Base-by-base conservation (phyloP, 2,329 filamentous ascomycete genomes). In the Shiraia sp. region DNA sequence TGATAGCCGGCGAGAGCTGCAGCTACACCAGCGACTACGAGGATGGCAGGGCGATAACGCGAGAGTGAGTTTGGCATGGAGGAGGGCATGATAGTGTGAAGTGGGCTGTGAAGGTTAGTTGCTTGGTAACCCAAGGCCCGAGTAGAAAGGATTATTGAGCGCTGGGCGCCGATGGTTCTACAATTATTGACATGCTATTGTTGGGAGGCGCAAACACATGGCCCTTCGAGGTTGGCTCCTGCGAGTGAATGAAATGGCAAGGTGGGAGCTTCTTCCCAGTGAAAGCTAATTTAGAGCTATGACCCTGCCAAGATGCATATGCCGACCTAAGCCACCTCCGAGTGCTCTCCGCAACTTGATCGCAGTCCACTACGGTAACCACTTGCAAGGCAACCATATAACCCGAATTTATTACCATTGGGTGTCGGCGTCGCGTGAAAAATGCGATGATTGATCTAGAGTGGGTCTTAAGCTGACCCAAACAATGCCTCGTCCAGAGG, bases 1-100 rank as follows among this genome's bases (percentile, higher is more conserved):
- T 81, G 78, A 60, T 82, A 87, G 42, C 78, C 75, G 40, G 79
- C 69, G 34, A 79, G 82, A 9, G 74, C 76, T 30, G 80, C 79
- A 2, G 80, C 79, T 32, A 81, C 63, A 32, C 78, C 77, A 26
- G 82, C 79, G 16, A 81, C 52, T 36, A 80, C 75, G 38, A 87
- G 73, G 42, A 80, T 75, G 42, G 63, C 63, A 26, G 83, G 69
- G 27, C 67, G 63, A 49, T 72, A 72, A 40, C 70, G 69, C 28
- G 68, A 60, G 33, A 68, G 41, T 32, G 66, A 57, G 29, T 58
- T 61, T 15, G 64, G 57, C 12, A 61, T 62, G 33, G 63, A 57
- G 51, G 46, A 53, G 40, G 63, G 49, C 65, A 68, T 69, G 49
- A 42, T 39, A 47, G 45, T 36, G 41, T 32, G 41, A 34, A 39